Base-by-base conservation (phyloP, 345 rosid genomes). In the Hypericum perforatum region DNA sequence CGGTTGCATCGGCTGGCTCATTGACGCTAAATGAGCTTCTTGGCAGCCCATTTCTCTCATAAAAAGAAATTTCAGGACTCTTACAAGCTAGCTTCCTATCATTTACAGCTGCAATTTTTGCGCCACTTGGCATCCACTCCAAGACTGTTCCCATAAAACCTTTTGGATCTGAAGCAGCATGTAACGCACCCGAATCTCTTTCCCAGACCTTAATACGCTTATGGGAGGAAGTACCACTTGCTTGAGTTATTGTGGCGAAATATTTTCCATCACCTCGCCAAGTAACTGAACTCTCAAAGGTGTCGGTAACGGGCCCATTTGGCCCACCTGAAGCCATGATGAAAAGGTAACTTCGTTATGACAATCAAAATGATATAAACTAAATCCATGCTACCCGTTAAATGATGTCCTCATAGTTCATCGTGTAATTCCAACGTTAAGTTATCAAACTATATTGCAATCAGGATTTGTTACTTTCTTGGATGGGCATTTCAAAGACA, bases 81-180 rank as follows among this genome's bases (percentile, higher is more conserved):
- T 63, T 53, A 52, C 78, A 75, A 52, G 83, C 89, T 6, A 63
- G 66, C 65, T 76, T 80, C 68, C 68, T 65, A 41, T 77, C 78
- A 74, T 69, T 76, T 52, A 82, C 88, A 47, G 89, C 78, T n/a
- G 89, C 95, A 59, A 92, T 78, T 63, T 85, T 92, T 5, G 89
- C 95, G 47, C 97, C 98, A 64, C 85, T 88, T 11, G 98, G 98
- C 98, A 92, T 92, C 98, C 98, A 92, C 41, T 85, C 97, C 72
- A 92, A 64, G 62, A 77, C 65, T 58, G 74, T 74, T 53, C 86
- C 91, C 76, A 69, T 68, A 61, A 83, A 80, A 45, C 68, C 58
- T 69, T 78, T 82, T 39, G 77, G 39, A 66, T 83, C 94, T 39
- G 98, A 83, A 58, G 85, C 61, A 64, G 94, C 77, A 73, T 74